Evolutionary conservation across 2,329 filamentous ascomycete genomes (phyloP).

Genomic region (Calonectria hawksworthii): DNA sequence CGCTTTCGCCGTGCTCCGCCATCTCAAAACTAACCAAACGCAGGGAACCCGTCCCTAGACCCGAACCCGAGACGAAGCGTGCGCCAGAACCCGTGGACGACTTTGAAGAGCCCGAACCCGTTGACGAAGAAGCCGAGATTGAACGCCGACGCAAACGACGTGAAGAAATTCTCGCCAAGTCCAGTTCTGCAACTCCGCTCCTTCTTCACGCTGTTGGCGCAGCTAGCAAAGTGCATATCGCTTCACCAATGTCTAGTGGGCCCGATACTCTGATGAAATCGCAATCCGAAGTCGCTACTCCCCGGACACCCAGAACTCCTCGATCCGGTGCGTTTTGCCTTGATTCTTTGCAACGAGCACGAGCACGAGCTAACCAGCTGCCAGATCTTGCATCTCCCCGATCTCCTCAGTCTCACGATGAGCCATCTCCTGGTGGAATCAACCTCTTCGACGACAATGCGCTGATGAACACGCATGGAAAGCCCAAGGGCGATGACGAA

Average conservation of each 20-base stretch:
- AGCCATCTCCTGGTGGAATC: constrained; percentile 70
- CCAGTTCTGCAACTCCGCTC: constrained; percentile 80
- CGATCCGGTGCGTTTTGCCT: constrained; percentile 58
- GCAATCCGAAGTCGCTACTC: constrained; percentile 53
- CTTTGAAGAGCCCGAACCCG: constrained; percentile 68
- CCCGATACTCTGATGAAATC: constrained; percentile 56
- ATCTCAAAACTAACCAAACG: constrained; percentile 25
- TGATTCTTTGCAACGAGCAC: not conserved
- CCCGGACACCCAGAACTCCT: constrained; percentile 63
- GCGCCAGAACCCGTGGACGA: constrained; percentile 55
- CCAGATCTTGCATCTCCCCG: constrained; percentile 58
- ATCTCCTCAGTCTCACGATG: constrained; percentile 62
- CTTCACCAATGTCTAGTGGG: constrained; percentile 66
- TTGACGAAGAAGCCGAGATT: constrained; percentile 87
- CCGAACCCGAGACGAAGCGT: constrained; percentile 40
- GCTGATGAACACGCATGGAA: constrained; percentile 72
- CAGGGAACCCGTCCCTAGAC: constrained; percentile 36
- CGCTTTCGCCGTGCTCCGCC: not conserved
- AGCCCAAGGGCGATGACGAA: constrained; percentile 59
- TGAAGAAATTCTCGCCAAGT: constrained; percentile 88
- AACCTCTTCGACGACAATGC: constrained; percentile 77
- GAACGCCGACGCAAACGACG: constrained; percentile 87
- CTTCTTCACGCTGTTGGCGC: constrained; percentile 81
- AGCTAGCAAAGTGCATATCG: constrained; percentile 67
- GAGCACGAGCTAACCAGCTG: constrained; percentile 40